Conservation (phyloP, 768 basidiomycete species). For the Auricularia heimuer region DNA sequence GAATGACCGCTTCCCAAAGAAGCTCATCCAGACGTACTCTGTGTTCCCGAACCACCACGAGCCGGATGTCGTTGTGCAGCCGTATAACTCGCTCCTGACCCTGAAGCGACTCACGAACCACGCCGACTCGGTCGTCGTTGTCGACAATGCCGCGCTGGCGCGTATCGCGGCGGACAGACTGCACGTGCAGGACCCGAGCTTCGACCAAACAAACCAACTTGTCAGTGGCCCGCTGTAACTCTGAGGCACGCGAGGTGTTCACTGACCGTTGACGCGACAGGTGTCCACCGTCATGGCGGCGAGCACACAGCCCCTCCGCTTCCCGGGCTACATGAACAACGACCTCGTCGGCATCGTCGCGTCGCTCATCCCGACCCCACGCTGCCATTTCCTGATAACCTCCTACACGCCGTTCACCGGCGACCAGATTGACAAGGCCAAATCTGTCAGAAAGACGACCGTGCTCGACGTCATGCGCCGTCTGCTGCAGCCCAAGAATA, state of each 20-base stretch:
- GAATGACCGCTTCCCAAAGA: constrained; percentile 98
- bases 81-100: constrained; percentile 91
- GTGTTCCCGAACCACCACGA: constrained; percentile 94
- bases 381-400: constrained; percentile 98
- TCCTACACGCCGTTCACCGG: constrained; percentile 98
- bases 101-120: constrained; percentile 91
- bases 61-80: constrained; percentile 95
- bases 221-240: constrained; percentile 32
- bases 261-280: constrained; percentile 29
- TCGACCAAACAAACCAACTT: constrained; percentile 88
- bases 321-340: constrained; percentile 99
- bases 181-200: constrained; percentile 77
- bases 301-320: constrained; percentile 91
- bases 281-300: constrained; percentile 97
- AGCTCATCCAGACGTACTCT: constrained; percentile 97
- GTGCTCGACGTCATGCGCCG: constrained; percentile 98
- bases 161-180: constrained; percentile 89
- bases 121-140: constrained; percentile 93
- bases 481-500: constrained; percentile 93
- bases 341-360: constrained; percentile 96
- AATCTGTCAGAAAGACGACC: constrained; percentile 90
- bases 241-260: background rate
- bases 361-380: constrained; percentile 90
- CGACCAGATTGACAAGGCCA: constrained; percentile 96
- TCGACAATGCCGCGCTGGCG: constrained; percentile 90